phyloP scores from a whole-genome alignment of 345 rosid genomes.

The Eucalyptus albens region DNA sequence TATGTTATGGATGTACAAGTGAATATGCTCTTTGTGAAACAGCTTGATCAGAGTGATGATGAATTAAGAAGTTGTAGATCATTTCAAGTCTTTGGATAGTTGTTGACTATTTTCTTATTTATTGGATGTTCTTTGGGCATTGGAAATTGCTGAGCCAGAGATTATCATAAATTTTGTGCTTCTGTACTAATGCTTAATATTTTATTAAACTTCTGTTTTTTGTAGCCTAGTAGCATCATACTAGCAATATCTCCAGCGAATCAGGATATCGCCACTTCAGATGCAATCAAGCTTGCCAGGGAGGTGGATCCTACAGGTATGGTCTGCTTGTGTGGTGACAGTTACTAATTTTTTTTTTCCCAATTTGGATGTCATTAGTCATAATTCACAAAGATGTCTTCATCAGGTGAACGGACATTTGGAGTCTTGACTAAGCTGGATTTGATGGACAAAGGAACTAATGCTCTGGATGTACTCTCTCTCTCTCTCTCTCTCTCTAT shows the following conservation, averaged over 20 bases:
- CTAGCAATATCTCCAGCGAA: constrained; percentile 97
- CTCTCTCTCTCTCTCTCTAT: background rate
- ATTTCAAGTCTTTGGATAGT: background rate
- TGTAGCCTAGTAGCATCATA: constrained; percentile 83
- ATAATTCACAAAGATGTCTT: background rate
- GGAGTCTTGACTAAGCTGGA: constrained; percentile 98
- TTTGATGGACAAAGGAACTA: constrained; percentile 97
- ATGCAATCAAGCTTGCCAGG: constrained; percentile 82
- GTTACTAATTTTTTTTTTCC: background rate
- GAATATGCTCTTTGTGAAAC: background rate
- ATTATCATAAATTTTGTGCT: background rate
- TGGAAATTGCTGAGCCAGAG: background rate
- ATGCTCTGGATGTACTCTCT: constrained; percentile 72
- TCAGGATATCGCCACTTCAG: constrained; percentile 95
- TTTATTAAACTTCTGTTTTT: background rate
- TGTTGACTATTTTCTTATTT: background rate
- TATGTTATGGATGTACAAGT: background rate
- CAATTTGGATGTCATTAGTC: background rate
- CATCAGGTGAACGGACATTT: constrained; percentile 82
- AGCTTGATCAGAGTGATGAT: background rate
- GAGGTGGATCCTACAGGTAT: constrained; percentile 88
- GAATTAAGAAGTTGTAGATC: background rate
- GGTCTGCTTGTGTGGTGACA: background rate
- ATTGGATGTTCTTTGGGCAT: background rate
- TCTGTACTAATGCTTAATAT: background rate